These are phyloP conservation scores for Stropharia rugosoannulata DNA, from an alignment of 768 basidiomycete species.

Conservation along the genomic window DNA sequence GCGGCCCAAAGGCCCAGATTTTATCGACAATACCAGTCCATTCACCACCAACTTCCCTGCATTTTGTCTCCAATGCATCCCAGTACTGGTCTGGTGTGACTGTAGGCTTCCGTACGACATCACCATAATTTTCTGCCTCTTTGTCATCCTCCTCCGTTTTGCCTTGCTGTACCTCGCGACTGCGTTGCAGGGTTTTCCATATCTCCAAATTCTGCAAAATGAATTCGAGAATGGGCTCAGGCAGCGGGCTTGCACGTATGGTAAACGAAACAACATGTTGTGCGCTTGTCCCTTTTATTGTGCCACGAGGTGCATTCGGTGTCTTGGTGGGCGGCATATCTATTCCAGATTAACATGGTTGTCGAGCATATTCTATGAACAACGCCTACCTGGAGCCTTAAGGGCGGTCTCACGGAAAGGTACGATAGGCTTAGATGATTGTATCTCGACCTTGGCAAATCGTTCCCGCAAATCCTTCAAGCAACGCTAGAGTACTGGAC, in stretches of 20 bases:
- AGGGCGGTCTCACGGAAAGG: conserved; percentile 97
- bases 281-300: conserved; percentile 66
- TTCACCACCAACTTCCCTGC: conserved; percentile 75
- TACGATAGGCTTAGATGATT: conserved; percentile 93
- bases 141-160: conserved; percentile 30
- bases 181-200: conserved; percentile 59
- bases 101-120: conserved; percentile 59
- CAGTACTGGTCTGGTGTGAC: conserved; percentile 82
- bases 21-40: conserved; percentile 73
- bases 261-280: conserved; percentile 78
- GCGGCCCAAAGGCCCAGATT: conserved; percentile 93
- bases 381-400: conserved; percentile 60
- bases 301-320: conserved; percentile 69
- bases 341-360: conserved; percentile 23
- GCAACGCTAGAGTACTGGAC: conserved; percentile 66
- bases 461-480: conserved; percentile 94
- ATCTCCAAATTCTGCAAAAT: conserved; percentile 69
- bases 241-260: conserved; percentile 81
- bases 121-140: conserved; percentile 51
- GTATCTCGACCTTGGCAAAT: conserved; percentile 91
- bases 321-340: conserved; percentile 90
- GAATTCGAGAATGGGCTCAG: conserved; percentile 69
- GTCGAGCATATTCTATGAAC: background rate
- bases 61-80: conserved; percentile 62
- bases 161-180: conserved; percentile 32